Percentiles rank a stretch among this genome's conserved stretches.
These are phyloP conservation scores for Euphorbia schlechtendalii DNA, from an alignment of 441 rosid species.

Conservation along the genomic window DNA sequence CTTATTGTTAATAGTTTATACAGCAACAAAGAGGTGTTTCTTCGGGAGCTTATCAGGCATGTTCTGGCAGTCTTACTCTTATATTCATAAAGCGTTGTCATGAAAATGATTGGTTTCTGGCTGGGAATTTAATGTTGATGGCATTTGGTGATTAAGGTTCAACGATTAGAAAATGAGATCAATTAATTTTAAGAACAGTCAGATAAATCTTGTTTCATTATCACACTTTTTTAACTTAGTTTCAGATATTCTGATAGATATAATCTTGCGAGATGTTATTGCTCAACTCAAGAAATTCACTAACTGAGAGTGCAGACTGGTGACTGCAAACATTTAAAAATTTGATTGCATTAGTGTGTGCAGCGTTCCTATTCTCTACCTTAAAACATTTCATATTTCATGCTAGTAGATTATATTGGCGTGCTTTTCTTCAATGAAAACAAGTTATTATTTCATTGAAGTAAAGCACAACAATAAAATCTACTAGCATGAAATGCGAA, in stretches of 20 bases:
- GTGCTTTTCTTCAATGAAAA: background rate
- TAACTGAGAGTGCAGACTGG: background rate
- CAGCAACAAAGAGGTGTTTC: too few species aligned
- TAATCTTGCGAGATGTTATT: background rate
- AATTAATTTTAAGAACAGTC: background rate
- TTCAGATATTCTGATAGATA: background rate
- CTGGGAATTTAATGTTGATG: background rate
- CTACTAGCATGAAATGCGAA: background rate
- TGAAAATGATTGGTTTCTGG: background rate
- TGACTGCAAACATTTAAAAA: background rate
- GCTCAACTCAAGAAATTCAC: background rate
- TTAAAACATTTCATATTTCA: background rate
- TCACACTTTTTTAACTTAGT: background rate
- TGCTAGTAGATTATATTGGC: background rate
- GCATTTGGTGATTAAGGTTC: too few species aligned
- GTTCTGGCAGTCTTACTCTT: slow-evolving; percentile 47
- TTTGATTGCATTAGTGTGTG: background rate
- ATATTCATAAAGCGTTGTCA: background rate
- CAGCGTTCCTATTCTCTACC: background rate
- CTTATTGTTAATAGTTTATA: too few species aligned
- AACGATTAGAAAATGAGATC: too few species aligned
- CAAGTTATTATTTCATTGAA: too few species aligned
- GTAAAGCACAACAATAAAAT: background rate
- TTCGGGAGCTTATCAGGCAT: too few species aligned
- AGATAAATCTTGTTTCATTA: background rate